Evolutionary conservation across 306 rosid genomes (phyloP).

Genomic region (Ochetophila trinervis): DNA sequence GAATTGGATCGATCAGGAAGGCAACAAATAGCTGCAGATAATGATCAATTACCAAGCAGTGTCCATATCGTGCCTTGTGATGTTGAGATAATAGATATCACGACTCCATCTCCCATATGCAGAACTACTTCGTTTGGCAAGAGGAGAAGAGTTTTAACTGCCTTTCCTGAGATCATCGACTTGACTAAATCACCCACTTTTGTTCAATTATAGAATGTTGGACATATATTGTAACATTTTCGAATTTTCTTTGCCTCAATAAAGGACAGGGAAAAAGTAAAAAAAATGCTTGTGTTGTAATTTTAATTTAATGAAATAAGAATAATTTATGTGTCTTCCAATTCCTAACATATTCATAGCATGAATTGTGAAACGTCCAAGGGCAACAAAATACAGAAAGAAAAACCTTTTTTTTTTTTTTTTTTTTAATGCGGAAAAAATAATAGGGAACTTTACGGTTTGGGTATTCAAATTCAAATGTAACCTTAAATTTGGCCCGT

Average conservation of each 20-base stretch:
- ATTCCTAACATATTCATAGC: neutral
- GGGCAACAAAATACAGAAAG: too few relatives aligned
- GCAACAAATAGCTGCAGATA: conserved; percentile 17
- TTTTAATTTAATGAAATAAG: neutral
- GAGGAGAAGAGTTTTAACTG: conserved; percentile 51
- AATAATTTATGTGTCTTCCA: neutral
- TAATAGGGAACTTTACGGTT: too few relatives aligned
- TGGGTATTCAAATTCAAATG: too few relatives aligned
- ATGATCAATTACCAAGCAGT: conserved; percentile 15
- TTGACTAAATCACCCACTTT: conserved; percentile 70
- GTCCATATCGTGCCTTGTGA: conserved; percentile 29
- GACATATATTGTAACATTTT: neutral
- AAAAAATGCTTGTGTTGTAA: neutral
- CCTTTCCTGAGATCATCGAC: conserved; percentile 53
- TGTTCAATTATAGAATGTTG: conserved; percentile 45
- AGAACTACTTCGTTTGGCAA: conserved; percentile 38
- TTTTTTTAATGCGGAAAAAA: too few relatives aligned
- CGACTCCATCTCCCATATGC: conserved; percentile 73
- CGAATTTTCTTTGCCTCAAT: too few relatives aligned
- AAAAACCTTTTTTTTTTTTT: too few relatives aligned
- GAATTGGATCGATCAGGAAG: conserved; percentile 28
- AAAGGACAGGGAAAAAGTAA: neutral
- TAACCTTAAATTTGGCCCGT: too few relatives aligned
- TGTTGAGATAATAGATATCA: conserved; percentile 69
- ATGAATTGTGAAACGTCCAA: neutral